Evolutionary conservation across 805 yeast genomes (phyloP), one percentile per base, ranked within the genome.

Genomic region (Priceomyces castillae): DNA sequence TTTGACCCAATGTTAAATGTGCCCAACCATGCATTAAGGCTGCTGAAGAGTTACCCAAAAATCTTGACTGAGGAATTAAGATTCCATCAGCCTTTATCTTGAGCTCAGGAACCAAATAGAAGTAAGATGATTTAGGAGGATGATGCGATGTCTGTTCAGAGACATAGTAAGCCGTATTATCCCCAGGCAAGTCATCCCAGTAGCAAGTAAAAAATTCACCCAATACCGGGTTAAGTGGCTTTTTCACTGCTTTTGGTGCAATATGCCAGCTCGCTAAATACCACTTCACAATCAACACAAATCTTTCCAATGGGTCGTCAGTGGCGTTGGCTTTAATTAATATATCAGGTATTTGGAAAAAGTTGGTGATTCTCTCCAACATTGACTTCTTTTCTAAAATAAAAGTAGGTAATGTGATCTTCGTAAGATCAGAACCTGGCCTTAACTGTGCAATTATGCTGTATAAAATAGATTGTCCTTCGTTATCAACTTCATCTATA

Each of bases 101-200:
- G 46, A 78, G 77, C 44, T 81, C 85, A 0, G 99, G 99, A 30
- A 87, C 77, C 65, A 84, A 72, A 61, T 88, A 94, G 59, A 90
- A 94, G 64, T 92, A 94, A 0, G 96, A 84, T 0, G 97, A 88
- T 61, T 94, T 86, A 11, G 99, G 99, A n/a, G 99, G 98, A 61
- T 94, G 99, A 58, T 94, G 99, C 25, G 96, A 86, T 0, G 97
- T 90, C 64, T 94, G 99, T 63, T 94, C 99, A 1, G 97, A 75
- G 16, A 92, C 65, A 62, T 92, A 94, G 61, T 78, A 92, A 0
- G 97, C 96, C 40, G 76, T 76, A 3, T 75, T 61, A 23, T 76
- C 80, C 23, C 73, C 77, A 40, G 85, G 80, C 9, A 90, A 81
- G 37, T 89, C 67, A 55, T 90, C 94, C 99, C 99, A 94, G 61